A percentile compares a stretch with the other conserved stretches of the same genome.
Conservation (phyloP, 2,329 filamentous ascomycete species). For the Aspergillus phoenicis region DNA sequence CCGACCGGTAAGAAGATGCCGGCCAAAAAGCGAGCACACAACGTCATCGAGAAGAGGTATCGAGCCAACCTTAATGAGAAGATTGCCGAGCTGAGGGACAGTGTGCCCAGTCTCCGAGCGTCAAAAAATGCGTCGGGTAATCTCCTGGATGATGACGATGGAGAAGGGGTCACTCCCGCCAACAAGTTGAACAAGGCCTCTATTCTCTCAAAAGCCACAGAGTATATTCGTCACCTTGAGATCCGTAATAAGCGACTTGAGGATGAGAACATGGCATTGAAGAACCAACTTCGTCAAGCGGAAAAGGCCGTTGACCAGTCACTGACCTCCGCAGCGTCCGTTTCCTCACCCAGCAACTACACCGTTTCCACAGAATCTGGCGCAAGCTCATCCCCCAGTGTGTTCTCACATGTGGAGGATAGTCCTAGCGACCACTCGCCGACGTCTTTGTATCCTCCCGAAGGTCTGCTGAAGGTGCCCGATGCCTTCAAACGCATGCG, state of each 20-base stretch:
- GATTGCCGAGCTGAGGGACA: constrained; percentile 87
- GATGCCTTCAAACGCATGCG: constrained; percentile 48
- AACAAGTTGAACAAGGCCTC: constrained; percentile 99
- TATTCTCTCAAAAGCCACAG: constrained; percentile 90
- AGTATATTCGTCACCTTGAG: constrained; percentile 92
- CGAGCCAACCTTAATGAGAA: constrained; percentile 96
- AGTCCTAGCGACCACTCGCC: constrained; percentile 34
- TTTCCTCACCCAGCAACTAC: constrained; percentile 46
- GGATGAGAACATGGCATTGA: constrained; percentile 79
- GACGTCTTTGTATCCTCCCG: constrained; percentile 38
- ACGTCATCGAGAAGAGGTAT: constrained; percentile 97
- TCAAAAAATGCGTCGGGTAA: constrained; percentile 58
- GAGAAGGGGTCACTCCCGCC: constrained; percentile 79
- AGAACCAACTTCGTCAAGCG: constrained; percentile 76
- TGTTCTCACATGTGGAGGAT: constrained; percentile 46
- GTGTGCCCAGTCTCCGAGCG: constrained; percentile 84
- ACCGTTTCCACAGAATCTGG: constrained; percentile 41
- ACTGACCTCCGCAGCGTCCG: constrained; percentile 40
- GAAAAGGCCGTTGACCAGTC: constrained; percentile 59
- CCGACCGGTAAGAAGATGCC: constrained; percentile 55
- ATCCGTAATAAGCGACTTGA: constrained; percentile 81
- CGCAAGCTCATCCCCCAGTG: constrained; percentile 41
- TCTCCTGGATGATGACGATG: constrained; percentile 68
- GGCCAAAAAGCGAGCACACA: constrained; percentile 92
- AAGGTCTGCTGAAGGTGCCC: constrained; percentile 48